Evolutionary conservation across 352 stramenopile species (phyloP).

Genomic region (Thalassiosira mediterranea): DNA sequence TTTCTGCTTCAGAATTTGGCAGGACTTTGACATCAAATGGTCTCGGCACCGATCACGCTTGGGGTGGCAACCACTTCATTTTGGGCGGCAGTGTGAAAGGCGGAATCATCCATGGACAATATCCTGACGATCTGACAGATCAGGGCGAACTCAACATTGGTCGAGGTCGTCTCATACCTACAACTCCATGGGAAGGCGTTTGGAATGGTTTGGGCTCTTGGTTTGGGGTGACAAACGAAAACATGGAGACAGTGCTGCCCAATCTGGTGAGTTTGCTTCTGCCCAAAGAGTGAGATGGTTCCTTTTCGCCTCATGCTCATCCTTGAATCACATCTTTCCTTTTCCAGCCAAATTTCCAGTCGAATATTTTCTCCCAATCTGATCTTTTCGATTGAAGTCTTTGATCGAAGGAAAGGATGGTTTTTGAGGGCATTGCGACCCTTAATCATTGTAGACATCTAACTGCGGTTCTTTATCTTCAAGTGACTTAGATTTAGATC

Average conservation of each 20-base stretch:
- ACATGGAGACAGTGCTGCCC: constrained; percentile 34
- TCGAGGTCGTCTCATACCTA: constrained; percentile 56
- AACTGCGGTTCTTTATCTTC: no score
- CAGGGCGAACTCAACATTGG: constrained; percentile 58
- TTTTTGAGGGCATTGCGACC: no score
- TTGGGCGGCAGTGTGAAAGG: constrained; percentile 70
- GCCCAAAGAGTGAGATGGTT: neutral
- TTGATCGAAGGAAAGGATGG: no score
- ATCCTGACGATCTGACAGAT: constrained; percentile 62
- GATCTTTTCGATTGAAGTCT: constrained; percentile 46
- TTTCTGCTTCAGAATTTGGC: constrained; percentile 72
- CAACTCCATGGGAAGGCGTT: constrained; percentile 54
- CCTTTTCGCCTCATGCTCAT: neutral
- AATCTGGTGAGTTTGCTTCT: constrained; percentile 18
- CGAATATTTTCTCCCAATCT: constrained; percentile 32
- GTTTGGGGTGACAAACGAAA: constrained; percentile 48
- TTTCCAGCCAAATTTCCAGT: constrained; percentile 24
- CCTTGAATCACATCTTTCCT: neutral
- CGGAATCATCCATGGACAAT: constrained; percentile 64
- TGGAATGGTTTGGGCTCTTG: constrained; percentile 56
- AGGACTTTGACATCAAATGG: constrained; percentile 70
- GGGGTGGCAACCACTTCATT: constrained; percentile 54
- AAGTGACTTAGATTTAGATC: no score
- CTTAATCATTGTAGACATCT: no score
- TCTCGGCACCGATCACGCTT: constrained; percentile 74